Percentiles rank a stretch among this genome's conserved stretches.
Conservation (phyloP, 1,284 basidiomycete genomes). For the Irpex sp. region DNA sequence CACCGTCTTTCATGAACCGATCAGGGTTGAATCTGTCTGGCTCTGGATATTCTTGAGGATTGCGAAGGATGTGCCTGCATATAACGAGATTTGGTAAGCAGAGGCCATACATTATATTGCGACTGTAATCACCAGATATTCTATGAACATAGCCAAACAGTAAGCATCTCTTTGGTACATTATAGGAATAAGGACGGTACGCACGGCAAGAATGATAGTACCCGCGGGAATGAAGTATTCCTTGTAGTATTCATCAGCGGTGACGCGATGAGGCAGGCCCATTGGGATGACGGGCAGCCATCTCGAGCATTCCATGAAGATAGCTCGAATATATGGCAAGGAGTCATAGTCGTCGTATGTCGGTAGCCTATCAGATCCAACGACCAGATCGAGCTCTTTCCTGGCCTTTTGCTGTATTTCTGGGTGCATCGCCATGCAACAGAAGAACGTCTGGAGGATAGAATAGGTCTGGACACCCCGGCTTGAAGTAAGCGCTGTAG, state of each 20-base stretch:
- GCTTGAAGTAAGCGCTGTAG: too few species aligned
- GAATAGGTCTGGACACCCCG: conserved; percentile 4
- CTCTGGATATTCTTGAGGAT: conserved; percentile 14
- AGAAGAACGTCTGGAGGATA: conserved; percentile 18
- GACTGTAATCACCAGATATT: too few species aligned
- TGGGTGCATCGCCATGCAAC: conserved; percentile 29
- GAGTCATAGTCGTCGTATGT: neutral
- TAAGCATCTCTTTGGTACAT: too few species aligned
- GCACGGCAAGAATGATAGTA: neutral
- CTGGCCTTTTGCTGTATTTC: conserved; percentile 29
- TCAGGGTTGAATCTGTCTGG: conserved; percentile 15
- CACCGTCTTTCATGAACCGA: conserved; percentile 10
- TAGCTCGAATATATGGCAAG: neutral
- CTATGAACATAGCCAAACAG: too few species aligned
- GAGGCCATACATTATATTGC: too few species aligned
- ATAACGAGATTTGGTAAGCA: too few species aligned
- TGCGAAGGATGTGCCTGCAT: conserved; percentile 15
- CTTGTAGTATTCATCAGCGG: conserved; percentile 23
- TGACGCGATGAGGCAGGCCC: neutral
- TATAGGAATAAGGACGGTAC: neutral
- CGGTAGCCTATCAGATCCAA: neutral
- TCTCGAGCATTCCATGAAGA: conserved; percentile 1
- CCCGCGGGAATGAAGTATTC: conserved; percentile 26
- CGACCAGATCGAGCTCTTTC: conserved; percentile 27
- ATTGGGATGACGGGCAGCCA: neutral